These are phyloP conservation scores for Elaphomyces granulatus DNA, from an alignment of 495 filamentous ascomycete genomes.

Conservation along the genomic window DNA sequence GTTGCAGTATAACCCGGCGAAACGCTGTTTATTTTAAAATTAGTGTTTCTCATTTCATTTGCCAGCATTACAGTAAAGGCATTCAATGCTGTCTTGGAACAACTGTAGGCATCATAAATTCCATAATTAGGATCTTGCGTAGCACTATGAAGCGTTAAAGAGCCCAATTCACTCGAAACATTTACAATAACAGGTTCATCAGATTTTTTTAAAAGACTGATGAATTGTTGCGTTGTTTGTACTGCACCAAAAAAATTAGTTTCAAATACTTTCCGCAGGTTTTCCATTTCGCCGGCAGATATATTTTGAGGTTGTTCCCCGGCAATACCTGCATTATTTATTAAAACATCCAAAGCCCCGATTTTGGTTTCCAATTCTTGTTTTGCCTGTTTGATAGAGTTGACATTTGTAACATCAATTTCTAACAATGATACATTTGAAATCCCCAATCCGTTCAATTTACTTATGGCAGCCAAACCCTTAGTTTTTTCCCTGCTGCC, in stretches of 20 bases:
- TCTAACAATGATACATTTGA: no score
- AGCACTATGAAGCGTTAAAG: no score
- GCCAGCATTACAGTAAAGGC: no score
- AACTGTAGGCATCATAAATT: no score
- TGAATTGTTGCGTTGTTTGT: slow-evolving; percentile 18
- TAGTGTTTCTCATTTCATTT: no score
- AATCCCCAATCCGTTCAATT: no score
- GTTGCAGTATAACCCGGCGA: no score
- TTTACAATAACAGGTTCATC: slow-evolving; percentile 17
- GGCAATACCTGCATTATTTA: not conserved
- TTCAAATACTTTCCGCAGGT: slow-evolving; percentile 8
- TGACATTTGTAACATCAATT: not conserved
- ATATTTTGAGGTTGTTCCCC: not conserved
- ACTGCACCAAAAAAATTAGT: slow-evolving; percentile 19
- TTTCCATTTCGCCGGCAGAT: not conserved
- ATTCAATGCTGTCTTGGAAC: no score
- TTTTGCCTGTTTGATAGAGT: not conserved
- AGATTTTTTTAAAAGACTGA: slow-evolving; percentile 24
- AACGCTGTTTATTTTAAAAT: no score
- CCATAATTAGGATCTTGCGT: no score
- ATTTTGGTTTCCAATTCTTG: not conserved
- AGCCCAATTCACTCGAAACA: slow-evolving; percentile 14
- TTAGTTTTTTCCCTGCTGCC: no score
- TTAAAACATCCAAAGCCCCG: not conserved
- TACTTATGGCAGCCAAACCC: no score